Evolutionary conservation across 192 early-diverging fungal species (phyloP).

Genomic region (Umbelopsis vinacea): DNA sequence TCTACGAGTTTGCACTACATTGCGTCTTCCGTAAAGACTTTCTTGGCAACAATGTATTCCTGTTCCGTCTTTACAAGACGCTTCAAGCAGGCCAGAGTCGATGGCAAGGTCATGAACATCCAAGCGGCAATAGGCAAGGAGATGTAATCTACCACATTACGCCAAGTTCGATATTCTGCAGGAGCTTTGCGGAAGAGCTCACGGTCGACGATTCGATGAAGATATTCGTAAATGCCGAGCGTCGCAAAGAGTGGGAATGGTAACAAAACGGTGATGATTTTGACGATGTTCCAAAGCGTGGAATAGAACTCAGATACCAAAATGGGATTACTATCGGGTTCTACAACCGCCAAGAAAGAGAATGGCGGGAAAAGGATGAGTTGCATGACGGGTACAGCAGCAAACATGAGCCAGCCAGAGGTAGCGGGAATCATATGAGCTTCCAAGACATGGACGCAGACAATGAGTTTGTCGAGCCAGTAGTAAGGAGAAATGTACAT

Average conservation of each 20-base stretch:
- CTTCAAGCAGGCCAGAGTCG: conserved; percentile 50
- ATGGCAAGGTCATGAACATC: conserved; percentile 56
- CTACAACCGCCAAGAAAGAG: conserved; percentile 25
- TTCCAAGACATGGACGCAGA: conserved; percentile 50
- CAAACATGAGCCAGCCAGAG: conserved; percentile 60
- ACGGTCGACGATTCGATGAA: conserved; percentile 47
- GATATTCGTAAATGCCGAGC: conserved; percentile 47
- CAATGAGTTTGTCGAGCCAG: conserved; percentile 44
- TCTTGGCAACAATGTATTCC: conserved; percentile 46
- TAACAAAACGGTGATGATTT: conserved; percentile 43
- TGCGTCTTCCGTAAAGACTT: conserved; percentile 38
- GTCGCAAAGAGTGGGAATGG: conserved; percentile 50
- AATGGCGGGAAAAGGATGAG: conserved; percentile 45
- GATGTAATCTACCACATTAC: conserved; percentile 41
- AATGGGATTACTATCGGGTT: conserved; percentile 40
- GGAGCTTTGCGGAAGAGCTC: conserved; percentile 42
- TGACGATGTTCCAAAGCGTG: conserved; percentile 43
- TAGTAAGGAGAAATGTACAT: conserved; percentile 20
- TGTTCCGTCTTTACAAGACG: conserved; percentile 38
- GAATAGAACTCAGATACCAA: conserved; percentile 46
- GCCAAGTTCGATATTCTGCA: conserved; percentile 44
- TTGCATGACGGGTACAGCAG: conserved; percentile 53
- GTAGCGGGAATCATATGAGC: conserved; percentile 58
- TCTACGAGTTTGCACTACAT: neutral
- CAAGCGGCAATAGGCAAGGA: conserved; percentile 50